Conservation (phyloP, 139 green algal genomes). For the Volvox reticuliferus region DNA sequence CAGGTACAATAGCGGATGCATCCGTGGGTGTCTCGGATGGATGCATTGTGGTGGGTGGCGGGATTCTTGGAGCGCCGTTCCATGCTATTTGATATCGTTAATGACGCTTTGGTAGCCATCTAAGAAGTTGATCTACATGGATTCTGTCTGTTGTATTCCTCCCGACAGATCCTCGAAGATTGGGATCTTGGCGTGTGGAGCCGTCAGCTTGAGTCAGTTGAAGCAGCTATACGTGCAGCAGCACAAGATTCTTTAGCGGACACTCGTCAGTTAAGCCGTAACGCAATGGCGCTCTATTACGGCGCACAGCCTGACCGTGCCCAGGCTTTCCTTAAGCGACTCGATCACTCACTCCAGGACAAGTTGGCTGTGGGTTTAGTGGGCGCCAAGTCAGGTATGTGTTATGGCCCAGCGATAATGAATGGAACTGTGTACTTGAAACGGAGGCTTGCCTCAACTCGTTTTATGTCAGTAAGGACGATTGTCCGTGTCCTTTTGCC, state of each 20-base stretch:
- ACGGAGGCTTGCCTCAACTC: too few species aligned
- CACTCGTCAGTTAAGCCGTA: conserved; percentile 59
- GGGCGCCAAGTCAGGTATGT: conserved; percentile 1
- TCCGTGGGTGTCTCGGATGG: neutral
- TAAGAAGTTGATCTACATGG: neutral
- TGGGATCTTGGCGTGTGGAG: conserved; percentile 61
- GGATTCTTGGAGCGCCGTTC: too few species aligned
- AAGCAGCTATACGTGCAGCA: conserved; percentile 60
- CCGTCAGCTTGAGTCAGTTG: conserved; percentile 61
- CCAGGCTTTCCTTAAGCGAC: conserved; percentile 51
- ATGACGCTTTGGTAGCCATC: neutral
- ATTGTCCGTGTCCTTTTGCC: neutral
- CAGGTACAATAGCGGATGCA: neutral
- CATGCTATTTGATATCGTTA: too few species aligned
- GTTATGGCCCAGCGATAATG: too few species aligned
- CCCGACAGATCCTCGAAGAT: conserved; percentile 60
- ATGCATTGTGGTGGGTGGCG: neutral
- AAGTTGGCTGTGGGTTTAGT: conserved; percentile 52
- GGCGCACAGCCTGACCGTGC: conserved; percentile 50
- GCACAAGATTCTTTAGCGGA: conserved; percentile 63
- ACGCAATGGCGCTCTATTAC: conserved; percentile 67
- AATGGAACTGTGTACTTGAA: too few species aligned
- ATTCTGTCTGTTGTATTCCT: too few species aligned
- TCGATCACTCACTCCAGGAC: conserved; percentile 68
- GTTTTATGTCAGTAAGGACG: too few species aligned